phyloP scores from a whole-genome alignment of 345 rosid genomes.

The Dovyalis caffra region DNA sequence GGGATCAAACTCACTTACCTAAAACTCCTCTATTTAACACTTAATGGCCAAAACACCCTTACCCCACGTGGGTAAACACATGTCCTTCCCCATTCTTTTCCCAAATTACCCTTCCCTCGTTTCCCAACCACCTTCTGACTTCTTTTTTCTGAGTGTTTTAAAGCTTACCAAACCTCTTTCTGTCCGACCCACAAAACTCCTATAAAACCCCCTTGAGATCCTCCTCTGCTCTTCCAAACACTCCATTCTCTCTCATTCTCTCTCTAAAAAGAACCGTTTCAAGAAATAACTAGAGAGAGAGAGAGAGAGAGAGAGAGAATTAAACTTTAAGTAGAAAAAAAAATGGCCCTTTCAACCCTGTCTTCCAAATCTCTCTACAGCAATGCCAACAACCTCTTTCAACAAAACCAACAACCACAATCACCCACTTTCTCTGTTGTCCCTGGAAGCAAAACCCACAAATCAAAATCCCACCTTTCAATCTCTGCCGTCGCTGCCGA shows the following conservation, averaged over 20 bases:
- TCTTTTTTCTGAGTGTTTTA: background rate
- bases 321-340: background rate
- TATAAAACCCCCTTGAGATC: background rate
- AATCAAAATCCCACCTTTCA: slow-evolving; percentile 26
- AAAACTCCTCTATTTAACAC: background rate
- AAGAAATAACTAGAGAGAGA: background rate
- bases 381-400: slow-evolving; percentile 30
- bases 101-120: background rate
- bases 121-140: background rate
- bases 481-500: slow-evolving; percentile 57
- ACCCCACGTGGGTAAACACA: background rate
- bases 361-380: slow-evolving; percentile 49
- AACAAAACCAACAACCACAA: slow-evolving; percentile 4
- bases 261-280: background rate
- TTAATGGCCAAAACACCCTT: background rate
- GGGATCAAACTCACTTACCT: background rate
- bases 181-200: background rate
- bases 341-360: slow-evolving; percentile 65
- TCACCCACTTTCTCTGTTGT: background rate
- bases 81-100: background rate
- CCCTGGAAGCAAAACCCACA: background rate
- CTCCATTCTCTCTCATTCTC: background rate
- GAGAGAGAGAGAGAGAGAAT: background rate
- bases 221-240: background rate
- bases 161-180: slow-evolving; percentile 22